Evolutionary conservation across 2,329 filamentous ascomycete species (phyloP).

Genomic region (Fusarium tuaranense): DNA sequence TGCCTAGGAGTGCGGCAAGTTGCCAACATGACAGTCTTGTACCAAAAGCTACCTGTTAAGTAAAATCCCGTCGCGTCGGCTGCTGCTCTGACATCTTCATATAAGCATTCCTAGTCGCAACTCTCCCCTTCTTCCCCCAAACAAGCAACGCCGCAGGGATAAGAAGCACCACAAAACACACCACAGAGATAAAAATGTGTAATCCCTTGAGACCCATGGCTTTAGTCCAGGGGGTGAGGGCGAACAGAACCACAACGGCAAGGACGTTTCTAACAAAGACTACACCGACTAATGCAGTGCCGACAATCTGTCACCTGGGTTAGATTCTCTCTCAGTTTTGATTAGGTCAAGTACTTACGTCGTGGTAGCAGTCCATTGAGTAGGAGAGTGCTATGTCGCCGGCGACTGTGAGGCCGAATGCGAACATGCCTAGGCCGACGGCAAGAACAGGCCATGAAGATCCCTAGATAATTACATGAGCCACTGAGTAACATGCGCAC

Average conservation of each 20-base stretch:
- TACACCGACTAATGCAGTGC: background rate
- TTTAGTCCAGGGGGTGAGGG: background rate
- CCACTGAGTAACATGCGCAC: background rate
- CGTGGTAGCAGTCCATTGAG: constrained; percentile 8
- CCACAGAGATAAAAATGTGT: background rate
- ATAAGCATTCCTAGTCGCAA: background rate
- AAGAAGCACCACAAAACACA: background rate
- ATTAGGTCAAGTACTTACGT: background rate
- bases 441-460: background rate
- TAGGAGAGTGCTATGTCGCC: background rate
- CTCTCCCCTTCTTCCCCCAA: background rate
- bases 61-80: background rate
- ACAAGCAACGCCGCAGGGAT: background rate
- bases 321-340: background rate
- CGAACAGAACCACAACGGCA: background rate
- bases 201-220: background rate
- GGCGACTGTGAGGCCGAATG: background rate
- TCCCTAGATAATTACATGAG: background rate
- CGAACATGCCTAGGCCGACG: background rate
- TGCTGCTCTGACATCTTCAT: background rate
- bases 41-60: background rate
- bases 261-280: background rate
- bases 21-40: too few species aligned
- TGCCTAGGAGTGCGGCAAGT: too few species aligned
- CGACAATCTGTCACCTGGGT: background rate